Percentiles rank a stretch among this genome's conserved stretches.
phyloP scores from a whole-genome alignment of 352 stramenopile genomes.

The Phytophthora agathidicida region DNA sequence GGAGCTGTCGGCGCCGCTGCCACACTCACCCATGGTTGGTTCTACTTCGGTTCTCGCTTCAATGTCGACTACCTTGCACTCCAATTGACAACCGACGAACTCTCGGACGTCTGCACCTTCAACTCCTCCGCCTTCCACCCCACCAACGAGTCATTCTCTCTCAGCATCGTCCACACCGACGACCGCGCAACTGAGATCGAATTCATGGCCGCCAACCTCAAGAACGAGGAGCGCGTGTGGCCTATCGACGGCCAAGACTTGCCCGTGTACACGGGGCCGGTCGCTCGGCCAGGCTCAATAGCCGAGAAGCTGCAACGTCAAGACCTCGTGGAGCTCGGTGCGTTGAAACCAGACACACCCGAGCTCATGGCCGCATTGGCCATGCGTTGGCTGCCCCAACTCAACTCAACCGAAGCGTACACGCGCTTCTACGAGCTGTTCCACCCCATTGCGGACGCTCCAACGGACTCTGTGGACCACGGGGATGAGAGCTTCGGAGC shows the following conservation, averaged over 20 bases:
- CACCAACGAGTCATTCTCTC: slow-evolving; percentile 2
- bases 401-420: slow-evolving; percentile 28
- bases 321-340: slow-evolving; percentile 23
- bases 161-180: slow-evolving; percentile 23
- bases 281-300: slow-evolving; percentile 34
- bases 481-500: slow-evolving; percentile 47
- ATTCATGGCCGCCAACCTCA: slow-evolving; percentile 27
- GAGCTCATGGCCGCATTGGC: slow-evolving; percentile 30
- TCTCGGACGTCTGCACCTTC: slow-evolving; percentile 4
- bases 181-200: slow-evolving; percentile 21
- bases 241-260: slow-evolving; percentile 26
- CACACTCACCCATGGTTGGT: slow-evolving; percentile 20
- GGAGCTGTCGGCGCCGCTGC: slow-evolving; percentile 8
- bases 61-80: not conserved
- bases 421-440: slow-evolving; percentile 40
- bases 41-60: slow-evolving; percentile 19
- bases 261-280: slow-evolving; percentile 40
- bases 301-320: slow-evolving; percentile 26
- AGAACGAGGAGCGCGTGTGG: slow-evolving; percentile 37
- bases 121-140: slow-evolving; percentile 1
- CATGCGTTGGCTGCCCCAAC: slow-evolving; percentile 13
- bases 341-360: slow-evolving; percentile 26
- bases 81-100: not conserved
- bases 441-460: slow-evolving; percentile 21
- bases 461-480: slow-evolving; percentile 33